A percentile compares a stretch with the other conserved stretches of the same genome.
These are phyloP conservation scores for Fusarium duplospermum DNA, from an alignment of 2,329 filamentous ascomycete species.

Conservation along the genomic window DNA sequence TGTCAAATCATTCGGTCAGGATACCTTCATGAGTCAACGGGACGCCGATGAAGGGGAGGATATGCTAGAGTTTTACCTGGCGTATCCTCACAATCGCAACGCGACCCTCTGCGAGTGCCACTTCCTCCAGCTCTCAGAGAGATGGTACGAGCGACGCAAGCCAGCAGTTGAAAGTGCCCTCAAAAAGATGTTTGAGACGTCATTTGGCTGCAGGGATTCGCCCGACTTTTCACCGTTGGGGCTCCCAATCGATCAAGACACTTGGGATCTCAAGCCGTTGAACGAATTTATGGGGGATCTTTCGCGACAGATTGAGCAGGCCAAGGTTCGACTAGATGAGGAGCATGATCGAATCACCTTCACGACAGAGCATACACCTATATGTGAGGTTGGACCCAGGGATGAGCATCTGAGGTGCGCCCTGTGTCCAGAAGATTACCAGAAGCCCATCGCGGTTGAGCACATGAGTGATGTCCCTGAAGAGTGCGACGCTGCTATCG, in stretches of 20 bases:
- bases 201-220: neutral
- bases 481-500: neutral
- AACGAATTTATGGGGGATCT: slow-evolving; percentile 7
- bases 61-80: slow-evolving; percentile 29
- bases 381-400: slow-evolving; percentile 12
- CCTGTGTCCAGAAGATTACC: neutral
- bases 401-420: slow-evolving; percentile 2
- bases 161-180: slow-evolving; percentile 6
- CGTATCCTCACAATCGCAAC: slow-evolving; percentile 31
- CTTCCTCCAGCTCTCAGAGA: slow-evolving; percentile 23
- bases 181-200: neutral
- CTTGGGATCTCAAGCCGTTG: slow-evolving; percentile 9
- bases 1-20: slow-evolving; percentile 21
- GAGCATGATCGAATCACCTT: neutral
- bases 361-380: neutral
- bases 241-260: slow-evolving; percentile 17
- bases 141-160: slow-evolving; percentile 22
- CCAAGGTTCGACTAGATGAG: neutral
- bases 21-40: neutral
- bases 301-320: neutral
- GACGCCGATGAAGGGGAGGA: neutral
- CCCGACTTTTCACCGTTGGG: slow-evolving; percentile 17
- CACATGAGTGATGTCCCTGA: neutral
- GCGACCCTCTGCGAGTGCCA: slow-evolving; percentile 29
- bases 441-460: neutral